Evolutionary conservation across 768 basidiomycete species (phyloP).

Genomic region (Boletellus ananiceps): DNA sequence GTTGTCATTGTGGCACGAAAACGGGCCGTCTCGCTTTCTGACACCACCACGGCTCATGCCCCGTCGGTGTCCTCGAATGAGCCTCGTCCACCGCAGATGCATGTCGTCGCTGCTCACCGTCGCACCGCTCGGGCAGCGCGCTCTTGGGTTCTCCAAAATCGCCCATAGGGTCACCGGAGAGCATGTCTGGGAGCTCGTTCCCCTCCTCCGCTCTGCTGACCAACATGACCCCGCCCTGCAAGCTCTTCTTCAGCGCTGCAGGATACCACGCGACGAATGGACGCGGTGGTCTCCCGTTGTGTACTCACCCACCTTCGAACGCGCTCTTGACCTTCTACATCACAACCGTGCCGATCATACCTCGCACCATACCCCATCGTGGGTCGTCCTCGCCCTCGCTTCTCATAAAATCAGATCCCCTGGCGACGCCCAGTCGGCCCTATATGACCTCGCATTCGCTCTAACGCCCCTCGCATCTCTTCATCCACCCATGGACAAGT

Average conservation of each 20-base stretch:
- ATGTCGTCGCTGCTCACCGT: constrained; percentile 21
- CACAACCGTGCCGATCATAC: constrained; percentile 1
- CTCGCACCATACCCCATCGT: constrained; percentile 42
- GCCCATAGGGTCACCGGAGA: constrained; percentile 35
- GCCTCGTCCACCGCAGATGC: constrained; percentile 1
- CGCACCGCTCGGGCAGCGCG: constrained; percentile 18
- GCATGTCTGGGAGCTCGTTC: constrained; percentile 42
- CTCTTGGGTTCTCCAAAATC: constrained; percentile 28
- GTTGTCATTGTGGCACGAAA: too few relatives aligned
- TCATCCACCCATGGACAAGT: constrained; percentile 8
- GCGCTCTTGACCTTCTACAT: constrained; percentile 25
- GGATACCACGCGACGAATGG: constrained; percentile 35
- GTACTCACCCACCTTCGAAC: constrained; percentile 31
- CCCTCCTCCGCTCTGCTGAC: constrained; percentile 25
- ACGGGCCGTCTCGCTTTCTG: too few relatives aligned
- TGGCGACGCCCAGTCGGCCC: constrained; percentile 39
- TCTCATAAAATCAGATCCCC: constrained; percentile 43
- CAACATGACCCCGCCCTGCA: constrained; percentile 1
- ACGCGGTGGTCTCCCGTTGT: constrained; percentile 37
- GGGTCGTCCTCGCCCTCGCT: constrained; percentile 52
- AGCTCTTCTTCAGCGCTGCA: constrained; percentile 29
- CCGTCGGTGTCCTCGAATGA: too few relatives aligned
- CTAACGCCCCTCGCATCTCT: constrained; percentile 34
- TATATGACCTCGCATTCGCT: constrained; percentile 41
- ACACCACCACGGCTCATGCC: too few relatives aligned